A percentile compares a stretch with the other conserved stretches of the same genome.
Evolutionary conservation across 331 rosid species (phyloP).

Genomic region (Cucumis variabilis): DNA sequence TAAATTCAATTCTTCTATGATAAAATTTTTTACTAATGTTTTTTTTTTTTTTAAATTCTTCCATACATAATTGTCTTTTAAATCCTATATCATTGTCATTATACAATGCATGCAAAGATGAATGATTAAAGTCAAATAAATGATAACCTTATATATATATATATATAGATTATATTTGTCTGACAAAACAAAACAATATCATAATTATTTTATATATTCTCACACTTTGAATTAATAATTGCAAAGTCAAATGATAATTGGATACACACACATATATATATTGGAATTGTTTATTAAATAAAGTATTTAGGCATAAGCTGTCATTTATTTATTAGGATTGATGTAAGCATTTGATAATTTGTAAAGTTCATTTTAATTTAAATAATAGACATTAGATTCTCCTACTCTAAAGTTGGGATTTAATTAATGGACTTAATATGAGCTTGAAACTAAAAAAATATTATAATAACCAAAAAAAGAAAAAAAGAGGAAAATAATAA

Average conservation of each 20-base stretch:
- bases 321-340: background rate
- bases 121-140: slow-evolving; percentile 12
- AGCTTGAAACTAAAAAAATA: too few species aligned
- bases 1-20: too few species aligned
- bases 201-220: background rate
- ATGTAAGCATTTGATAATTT: background rate
- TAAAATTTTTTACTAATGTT: background rate
- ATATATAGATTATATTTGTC: background rate
- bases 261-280: background rate
- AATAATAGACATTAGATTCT: background rate
- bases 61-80: background rate
- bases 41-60: background rate
- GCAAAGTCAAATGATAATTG: background rate
- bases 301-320: background rate
- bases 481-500: too few species aligned
- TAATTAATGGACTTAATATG: background rate
- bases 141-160: background rate
- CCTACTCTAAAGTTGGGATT: background rate
- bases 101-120: background rate
- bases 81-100: background rate
- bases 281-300: background rate
- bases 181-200: background rate
- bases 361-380: background rate
- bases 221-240: background rate
- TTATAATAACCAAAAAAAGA: too few species aligned